Conservation (phyloP, 495 filamentous ascomycete genomes). For the Sordaria brevicollis region DNA sequence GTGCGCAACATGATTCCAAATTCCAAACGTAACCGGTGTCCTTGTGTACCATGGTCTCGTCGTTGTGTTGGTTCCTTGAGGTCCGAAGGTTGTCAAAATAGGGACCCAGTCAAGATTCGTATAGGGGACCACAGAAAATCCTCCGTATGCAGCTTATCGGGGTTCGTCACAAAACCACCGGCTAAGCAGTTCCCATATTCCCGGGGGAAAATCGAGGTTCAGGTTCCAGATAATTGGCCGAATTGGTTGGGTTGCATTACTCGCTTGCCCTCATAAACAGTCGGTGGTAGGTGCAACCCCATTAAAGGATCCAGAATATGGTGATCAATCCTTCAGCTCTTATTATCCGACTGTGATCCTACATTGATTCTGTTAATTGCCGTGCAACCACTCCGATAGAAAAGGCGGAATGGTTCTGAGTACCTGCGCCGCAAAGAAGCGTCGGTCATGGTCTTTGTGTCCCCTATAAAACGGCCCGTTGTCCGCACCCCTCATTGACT, state of each 20-base stretch:
- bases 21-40: background rate
- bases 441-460: background rate
- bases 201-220: too few relatives aligned
- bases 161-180: background rate
- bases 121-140: background rate
- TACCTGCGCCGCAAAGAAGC: background rate
- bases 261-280: background rate
- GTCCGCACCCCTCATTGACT: background rate
- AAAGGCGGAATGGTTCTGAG: background rate
- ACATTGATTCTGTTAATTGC: background rate
- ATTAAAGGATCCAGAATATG: background rate
- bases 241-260: background rate
- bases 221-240: background rate
- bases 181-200: background rate
- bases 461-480: background rate
- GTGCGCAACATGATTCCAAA: background rate
- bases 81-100: background rate
- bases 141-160: background rate
- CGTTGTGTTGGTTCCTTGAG: background rate
- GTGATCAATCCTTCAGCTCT: background rate
- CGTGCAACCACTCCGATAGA: background rate
- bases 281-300: background rate
- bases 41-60: background rate
- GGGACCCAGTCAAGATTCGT: background rate
- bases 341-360: background rate